Base-by-base conservation (phyloP, 176 grass and related monocot genomes). In the Phoenix dactylifera region DNA sequence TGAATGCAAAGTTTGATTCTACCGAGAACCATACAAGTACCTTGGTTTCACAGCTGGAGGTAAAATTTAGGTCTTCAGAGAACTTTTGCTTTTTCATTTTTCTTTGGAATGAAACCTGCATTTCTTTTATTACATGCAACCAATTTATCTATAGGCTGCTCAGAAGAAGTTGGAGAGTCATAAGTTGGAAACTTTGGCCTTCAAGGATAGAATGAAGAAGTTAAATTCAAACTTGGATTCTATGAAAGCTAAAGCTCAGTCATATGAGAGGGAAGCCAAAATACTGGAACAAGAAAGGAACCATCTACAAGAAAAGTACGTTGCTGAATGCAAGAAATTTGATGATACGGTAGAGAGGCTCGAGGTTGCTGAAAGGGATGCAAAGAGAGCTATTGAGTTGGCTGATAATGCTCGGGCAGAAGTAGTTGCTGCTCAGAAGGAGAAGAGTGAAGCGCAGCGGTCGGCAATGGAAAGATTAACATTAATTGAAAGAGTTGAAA, bases 251-350 rank as follows among this genome's bases (percentile, higher is more conserved):
- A 81, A 58, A 63, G 50, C 70, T 5, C 61, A 76, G 25, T 81
- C 76, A 18, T 87, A 81, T 68, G 83, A 87, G 70, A 80, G 81
- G 35, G 76, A 92, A 68, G 73, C 64, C 59, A 87, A 74, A 75
- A 84, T 92, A 57, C 62, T 92, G 6, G 83, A 92, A 68, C 83
- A 92, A 78, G 83, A 87, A 78, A 92, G 87, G 35, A 78, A 72
- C n/a, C 79, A 92, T 79, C 72, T 87, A 58, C 62, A 87, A 69
- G 88, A 92, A 68, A 92, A 75, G 62, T 81, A 83, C n/a, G 14
- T 87, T 22, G 63, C 74, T 74, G 80, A 77, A 78, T 80, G 61
- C 55, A 84, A 92, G 70, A 87, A 81, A 78, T 70, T 74, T 72
- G 80, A 92, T 72, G 83, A 84, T 22, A 66, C 74, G 62, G 79